Base-by-base conservation (phyloP, 2,329 filamentous ascomycete species). In the Cladophialophora chaetospira region DNA sequence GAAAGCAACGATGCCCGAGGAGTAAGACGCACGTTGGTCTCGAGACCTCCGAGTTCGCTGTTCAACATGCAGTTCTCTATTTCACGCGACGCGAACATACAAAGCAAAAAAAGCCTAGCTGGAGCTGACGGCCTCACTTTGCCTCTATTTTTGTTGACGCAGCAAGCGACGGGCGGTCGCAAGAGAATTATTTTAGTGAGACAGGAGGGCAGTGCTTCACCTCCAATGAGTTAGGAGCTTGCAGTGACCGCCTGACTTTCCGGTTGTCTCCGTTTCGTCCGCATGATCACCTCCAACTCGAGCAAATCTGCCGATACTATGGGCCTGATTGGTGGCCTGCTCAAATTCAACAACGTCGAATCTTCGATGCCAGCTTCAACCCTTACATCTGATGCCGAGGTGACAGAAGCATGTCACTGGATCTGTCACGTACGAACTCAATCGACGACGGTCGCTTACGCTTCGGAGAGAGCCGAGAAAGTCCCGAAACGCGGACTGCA, bases 291-390 rank as follows among this genome's bases (percentile, higher is more conserved):
- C 23, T 33, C n/a, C 15, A 26, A 33, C 29, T 33, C 42, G 26
- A 11, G 2, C 21, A 11, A 25, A 13, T 44, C 23, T 15, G 23
- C 19, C 42, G 5, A 40, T 5, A n/a, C 15, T 25, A 23, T 50
- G 47, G n/a, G 47, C 47, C 38, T 50, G 47, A 50, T 50, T 50
- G 47, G 47, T 40, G 5, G 46, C 21, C 46, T 49, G 46, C 19
- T 26, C 10, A 10, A 2, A 10, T 19, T 40, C 36, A 17, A 40
- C 6, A 21, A 17, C 36, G n/a, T 10, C 36, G 4, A 38, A 44
- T 21, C 42, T 9, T 11, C 3, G 4, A 13, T 44, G 42, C 25
- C 26, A 17, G 35, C 43, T 25, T 17, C 1, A 19, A 15, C 40
- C 11, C 13, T 11, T 17, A 5, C 33, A 4, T 17, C 35, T 9